Evolutionary conservation across 2,329 filamentous ascomycete species (phyloP), one percentile per base, ranked within the genome.

Genomic region (Arthrobotrys sinensis): DNA sequence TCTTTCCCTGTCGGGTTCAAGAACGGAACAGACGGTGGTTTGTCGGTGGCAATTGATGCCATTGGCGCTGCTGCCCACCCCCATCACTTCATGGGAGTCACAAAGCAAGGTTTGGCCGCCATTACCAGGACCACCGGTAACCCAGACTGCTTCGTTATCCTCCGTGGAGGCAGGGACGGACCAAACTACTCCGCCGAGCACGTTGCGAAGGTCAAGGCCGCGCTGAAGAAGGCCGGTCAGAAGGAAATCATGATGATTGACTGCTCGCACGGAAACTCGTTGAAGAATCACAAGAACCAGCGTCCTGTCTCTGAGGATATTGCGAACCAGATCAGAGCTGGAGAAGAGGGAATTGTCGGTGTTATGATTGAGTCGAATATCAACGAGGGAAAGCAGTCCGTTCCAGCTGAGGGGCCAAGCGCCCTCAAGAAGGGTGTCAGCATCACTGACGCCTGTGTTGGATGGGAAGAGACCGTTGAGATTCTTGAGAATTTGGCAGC

Each of bases 291-390:
- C 88, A 94, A 91, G 86, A 99, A 98, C 85, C 96, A 99, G 86
- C 94, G 94, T 81, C 94, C 95, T 88, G 96, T 99, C 19, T 94
- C 94, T 2, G 90, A 90, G 63, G 89, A 88, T 10, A 85, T 99
- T 72, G 94, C 93, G 1, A 90, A 92, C 83, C 96, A 99, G 86
- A 92, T 99, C 77, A 88, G 91, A 68, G 89, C 88, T 73, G 96
- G 96, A 40, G 95, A 98, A 86, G 88, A 89, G 2, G 91, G 88
- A 60, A 96, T 99, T 83, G 95, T 97, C 90, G 96, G 96, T 82
- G 93, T 98, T 77, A 99, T 99, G 96, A 97, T 99, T 83, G 96
- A 99, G 87, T 96, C 93, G 85, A 93, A 98, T 85, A 96, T 98
- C 86, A 92, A 95, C 82, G 95, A 97, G 86, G 94, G 94, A 81